Evolutionary conservation across 768 basidiomycete genomes (phyloP).

Genomic region (Leccinum olivaceopallidum): DNA sequence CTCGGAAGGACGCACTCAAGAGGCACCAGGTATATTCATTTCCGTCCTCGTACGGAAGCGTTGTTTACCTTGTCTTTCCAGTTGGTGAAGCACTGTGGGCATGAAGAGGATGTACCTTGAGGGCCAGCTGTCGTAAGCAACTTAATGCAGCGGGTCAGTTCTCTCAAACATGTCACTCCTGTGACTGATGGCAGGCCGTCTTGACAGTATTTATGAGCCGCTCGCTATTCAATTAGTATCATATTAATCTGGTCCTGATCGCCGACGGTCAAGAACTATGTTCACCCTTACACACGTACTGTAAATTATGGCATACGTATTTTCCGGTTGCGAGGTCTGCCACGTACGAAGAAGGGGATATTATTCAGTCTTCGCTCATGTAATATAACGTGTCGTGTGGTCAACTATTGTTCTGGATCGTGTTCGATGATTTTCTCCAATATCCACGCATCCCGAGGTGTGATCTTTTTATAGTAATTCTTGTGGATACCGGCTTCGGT

Average conservation of each 20-base stretch:
- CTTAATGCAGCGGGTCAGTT: conserved; percentile 15
- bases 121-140: conserved; percentile 20
- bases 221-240: conserved; percentile 25
- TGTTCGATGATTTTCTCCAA: conserved; percentile 60
- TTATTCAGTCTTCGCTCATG: conserved; percentile 15
- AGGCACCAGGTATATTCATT: conserved; percentile 67
- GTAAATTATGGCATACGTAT: conserved; percentile 31
- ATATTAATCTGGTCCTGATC: conserved; percentile 26
- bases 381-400: conserved; percentile 27
- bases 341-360: conserved; percentile 16
- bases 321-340: conserved; percentile 11
- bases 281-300: conserved; percentile 28
- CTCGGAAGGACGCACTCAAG: conserved; percentile 83
- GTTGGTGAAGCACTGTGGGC: conserved; percentile 81
- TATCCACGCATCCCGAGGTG: conserved; percentile 84
- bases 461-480: conserved; percentile 89
- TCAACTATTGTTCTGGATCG: conserved; percentile 26
- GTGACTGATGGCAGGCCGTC: conserved; percentile 22
- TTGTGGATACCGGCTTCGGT: conserved; percentile 61
- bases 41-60: conserved; percentile 6
- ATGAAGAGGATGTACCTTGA: conserved; percentile 50
- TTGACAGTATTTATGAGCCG: conserved; percentile 18
- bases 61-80: conserved; percentile 30
- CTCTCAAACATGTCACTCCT: conserved; percentile 12
- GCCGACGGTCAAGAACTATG: conserved; percentile 20